These are phyloP conservation scores for Berberis vulgaris DNA, from an alignment of 164 flowering plant genomes.

Conservation along the genomic window DNA sequence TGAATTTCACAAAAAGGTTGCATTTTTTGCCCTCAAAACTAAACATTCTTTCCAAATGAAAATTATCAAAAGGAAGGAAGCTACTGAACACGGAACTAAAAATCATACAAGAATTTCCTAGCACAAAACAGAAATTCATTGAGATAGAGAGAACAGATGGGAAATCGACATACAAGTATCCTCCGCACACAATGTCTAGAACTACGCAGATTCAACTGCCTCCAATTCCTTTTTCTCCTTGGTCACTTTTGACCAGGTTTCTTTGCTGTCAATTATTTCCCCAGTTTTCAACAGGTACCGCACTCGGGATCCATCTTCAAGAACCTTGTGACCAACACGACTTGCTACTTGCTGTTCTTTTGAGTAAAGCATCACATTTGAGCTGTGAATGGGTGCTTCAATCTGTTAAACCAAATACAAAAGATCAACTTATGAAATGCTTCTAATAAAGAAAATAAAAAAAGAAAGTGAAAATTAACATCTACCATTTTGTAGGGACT, in stretches of 20 bases:
- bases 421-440: neutral
- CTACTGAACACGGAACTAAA: too few relatives aligned
- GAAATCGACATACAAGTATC: neutral
- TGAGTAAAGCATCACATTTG: constrained; percentile 97
- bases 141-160: neutral
- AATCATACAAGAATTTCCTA: too few relatives aligned
- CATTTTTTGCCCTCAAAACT: too few relatives aligned
- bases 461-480: too few relatives aligned
- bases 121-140: neutral
- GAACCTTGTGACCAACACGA: constrained; percentile 82
- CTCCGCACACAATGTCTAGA: neutral
- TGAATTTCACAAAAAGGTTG: too few relatives aligned
- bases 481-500: too few relatives aligned
- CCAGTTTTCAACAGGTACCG: constrained; percentile 95
- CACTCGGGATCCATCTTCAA: constrained; percentile 74
- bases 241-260: constrained; percentile 62
- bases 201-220: constrained; percentile 12
- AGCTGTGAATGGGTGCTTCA: constrained; percentile 90
- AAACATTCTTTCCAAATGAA: too few relatives aligned
- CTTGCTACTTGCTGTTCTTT: constrained; percentile 80
- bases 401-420: constrained; percentile 34
- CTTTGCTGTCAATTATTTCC: constrained; percentile 74
- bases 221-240: constrained; percentile 46
- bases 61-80: too few relatives aligned
- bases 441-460: too few relatives aligned